Conservation (phyloP, 2,329 filamentous ascomycete genomes). For the Ascosphaera apis region DNA sequence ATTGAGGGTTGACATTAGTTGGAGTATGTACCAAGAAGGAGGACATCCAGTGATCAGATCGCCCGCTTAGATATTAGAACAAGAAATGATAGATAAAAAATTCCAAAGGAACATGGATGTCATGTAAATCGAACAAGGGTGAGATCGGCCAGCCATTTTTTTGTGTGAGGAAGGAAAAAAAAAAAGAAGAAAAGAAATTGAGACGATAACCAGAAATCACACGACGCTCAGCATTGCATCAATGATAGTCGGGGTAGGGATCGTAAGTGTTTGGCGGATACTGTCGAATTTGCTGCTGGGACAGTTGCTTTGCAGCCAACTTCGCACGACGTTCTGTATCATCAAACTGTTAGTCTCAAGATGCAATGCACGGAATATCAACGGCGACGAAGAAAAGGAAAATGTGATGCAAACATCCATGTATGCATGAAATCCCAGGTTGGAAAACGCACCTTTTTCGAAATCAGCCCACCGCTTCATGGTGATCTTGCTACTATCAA, state of each 20-base stretch:
- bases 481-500: conserved; percentile 95
- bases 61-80: too few relatives aligned
- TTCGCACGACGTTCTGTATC: conserved; percentile 10
- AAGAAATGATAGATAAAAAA: too few relatives aligned
- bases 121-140: too few relatives aligned
- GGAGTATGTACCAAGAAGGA: too few relatives aligned
- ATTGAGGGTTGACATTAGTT: too few relatives aligned
- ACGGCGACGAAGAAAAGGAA: background rate
- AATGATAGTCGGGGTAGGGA: conserved; percentile 16
- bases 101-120: too few relatives aligned
- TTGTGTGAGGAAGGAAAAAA: conserved; percentile 1
- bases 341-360: background rate
- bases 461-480: conserved; percentile 99
- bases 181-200: background rate
- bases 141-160: too few relatives aligned
- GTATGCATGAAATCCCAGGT: too few relatives aligned
- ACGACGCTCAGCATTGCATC: background rate
- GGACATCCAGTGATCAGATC: too few relatives aligned
- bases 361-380: background rate
- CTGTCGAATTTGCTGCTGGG: conserved; percentile 9
- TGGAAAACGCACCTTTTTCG: conserved; percentile 33
- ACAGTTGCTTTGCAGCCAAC: conserved; percentile 10
- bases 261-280: conserved; percentile 14
- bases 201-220: background rate
- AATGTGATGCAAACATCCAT: too few relatives aligned